Percentiles rank a stretch among this genome's conserved stretches.
phyloP scores from a whole-genome alignment of 148 eudicot species.

The Vaccinium myrtillus region DNA sequence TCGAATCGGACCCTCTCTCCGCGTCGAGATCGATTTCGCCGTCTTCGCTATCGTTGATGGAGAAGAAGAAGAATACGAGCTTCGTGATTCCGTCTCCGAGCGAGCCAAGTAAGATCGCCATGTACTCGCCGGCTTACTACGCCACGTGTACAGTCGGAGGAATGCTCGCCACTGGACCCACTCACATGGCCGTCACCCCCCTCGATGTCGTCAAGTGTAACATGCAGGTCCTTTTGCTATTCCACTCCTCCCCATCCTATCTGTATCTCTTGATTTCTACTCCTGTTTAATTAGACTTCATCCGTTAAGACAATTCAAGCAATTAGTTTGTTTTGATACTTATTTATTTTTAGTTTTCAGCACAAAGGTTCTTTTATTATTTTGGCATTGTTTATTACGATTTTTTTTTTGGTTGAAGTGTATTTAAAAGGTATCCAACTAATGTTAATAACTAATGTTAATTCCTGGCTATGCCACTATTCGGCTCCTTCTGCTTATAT shows the following conservation, averaged over 20 bases:
- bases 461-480: too few relatives aligned
- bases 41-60: not conserved
- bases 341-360: too few relatives aligned
- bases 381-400: too few relatives aligned
- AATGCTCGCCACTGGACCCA: constrained; percentile 22
- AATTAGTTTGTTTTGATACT: too few relatives aligned
- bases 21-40: not conserved
- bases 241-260: not conserved
- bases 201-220: constrained; percentile 36
- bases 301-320: too few relatives aligned
- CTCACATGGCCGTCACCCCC: constrained; percentile 33
- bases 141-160: constrained; percentile 28
- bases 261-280: too few relatives aligned
- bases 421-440: too few relatives aligned
- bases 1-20: constrained; percentile 4
- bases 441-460: too few relatives aligned
- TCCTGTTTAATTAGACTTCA: too few relatives aligned
- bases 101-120: constrained; percentile 23
- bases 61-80: constrained; percentile 13
- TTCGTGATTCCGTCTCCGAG: constrained; percentile 19
- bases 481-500: too few relatives aligned
- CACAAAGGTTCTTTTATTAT: too few relatives aligned
- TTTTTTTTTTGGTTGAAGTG: too few relatives aligned
- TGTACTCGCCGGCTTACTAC: constrained; percentile 28
- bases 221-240: constrained; percentile 28